Conservation (phyloP, 495 filamentous ascomycete species). For the Penicillium parvum region DNA sequence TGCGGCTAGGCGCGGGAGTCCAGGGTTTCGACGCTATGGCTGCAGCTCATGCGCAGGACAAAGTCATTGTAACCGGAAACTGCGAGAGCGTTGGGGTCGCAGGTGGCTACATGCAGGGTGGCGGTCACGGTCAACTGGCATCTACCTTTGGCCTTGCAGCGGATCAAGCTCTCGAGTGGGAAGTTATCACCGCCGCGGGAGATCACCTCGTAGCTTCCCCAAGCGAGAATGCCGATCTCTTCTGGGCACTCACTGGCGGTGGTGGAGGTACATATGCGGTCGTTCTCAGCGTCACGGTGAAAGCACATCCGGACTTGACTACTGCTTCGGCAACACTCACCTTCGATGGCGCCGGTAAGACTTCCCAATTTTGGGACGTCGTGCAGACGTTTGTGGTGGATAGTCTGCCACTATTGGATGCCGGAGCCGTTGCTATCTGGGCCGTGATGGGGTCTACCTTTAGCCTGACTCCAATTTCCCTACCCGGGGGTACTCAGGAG, state of each 20-base stretch:
- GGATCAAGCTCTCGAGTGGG: slow-evolving; percentile 57
- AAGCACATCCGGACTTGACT: slow-evolving; percentile 6
- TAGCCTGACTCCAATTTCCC: slow-evolving; percentile 5
- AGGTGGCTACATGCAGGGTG: slow-evolving; percentile 56
- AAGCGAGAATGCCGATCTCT: slow-evolving; percentile 19
- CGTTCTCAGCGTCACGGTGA: slow-evolving; percentile 11
- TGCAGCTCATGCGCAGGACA: slow-evolving; percentile 28
- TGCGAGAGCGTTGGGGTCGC: slow-evolving; percentile 32
- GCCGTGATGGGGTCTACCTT: slow-evolving; percentile 1
- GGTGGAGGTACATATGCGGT: slow-evolving; percentile 14
- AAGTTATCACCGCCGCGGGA: slow-evolving; percentile 39
- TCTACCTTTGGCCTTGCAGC: slow-evolving; percentile 53
- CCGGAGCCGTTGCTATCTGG: slow-evolving; percentile 12
- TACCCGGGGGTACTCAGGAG: slow-evolving; percentile 7
- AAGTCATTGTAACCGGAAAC: slow-evolving; percentile 25
- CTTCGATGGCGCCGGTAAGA: background rate
- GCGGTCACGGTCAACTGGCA: slow-evolving; percentile 52
- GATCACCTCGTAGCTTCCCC: background rate
- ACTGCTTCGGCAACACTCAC: slow-evolving; percentile 7
- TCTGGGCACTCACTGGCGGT: slow-evolving; percentile 12
- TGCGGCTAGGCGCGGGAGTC: slow-evolving; percentile 52
- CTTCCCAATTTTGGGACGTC: background rate
- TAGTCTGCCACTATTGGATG: slow-evolving; percentile 8
- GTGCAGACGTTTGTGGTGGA: slow-evolving; percentile 3
- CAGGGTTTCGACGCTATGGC: slow-evolving; percentile 42